Base-by-base conservation (phyloP, 192 early-diverging fungal genomes). In the Gigaspora rosea region DNA sequence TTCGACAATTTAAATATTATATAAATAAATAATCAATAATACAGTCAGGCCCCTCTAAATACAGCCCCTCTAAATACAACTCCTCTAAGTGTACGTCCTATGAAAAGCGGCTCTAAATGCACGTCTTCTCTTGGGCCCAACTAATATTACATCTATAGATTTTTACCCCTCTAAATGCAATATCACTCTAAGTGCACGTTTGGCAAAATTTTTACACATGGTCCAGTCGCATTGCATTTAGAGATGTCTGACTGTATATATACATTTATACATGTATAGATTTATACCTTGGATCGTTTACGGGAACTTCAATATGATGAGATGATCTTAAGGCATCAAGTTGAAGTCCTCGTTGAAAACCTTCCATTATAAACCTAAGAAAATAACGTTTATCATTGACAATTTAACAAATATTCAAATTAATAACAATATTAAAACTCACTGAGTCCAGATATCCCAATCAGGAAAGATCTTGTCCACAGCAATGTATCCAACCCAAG, bases 261-360 rank as follows among this genome's bases (percentile, higher is more conserved):
- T 6, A 52, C n/a, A 1, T 20, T 20, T 52, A 20, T 11, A 27
- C 50, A 15, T 50, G 6, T 7, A 12, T 27, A 52, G 15, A 27
- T 36, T 27, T 15, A 48, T 64, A 65, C 73, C 73, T 75, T 20
- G 96, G 91, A 79, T 91, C 90, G 32, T 86, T 88, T 75, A 97
- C 94, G 4, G 88, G 88, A 6, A 98, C 95, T 77, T 97, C 91
- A 74, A 98, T 96, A 50, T 95, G 95, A 82, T 98, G 97, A 61
- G 91, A 92, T 36, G 91, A 93, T 62, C 93, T 91, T 49, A 97
- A 86, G 8, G 91, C 85, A 80, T 98, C 97, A 15, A 98, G 82
- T 4, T 80, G 80, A 36, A 97, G 85, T 20, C 91, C 97, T 73
- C 87, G 82, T 56, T 91, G 86, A 81, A 94, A 90, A 67, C 94